A percentile compares a stretch with the other conserved stretches of the same genome.
Conservation (phyloP, 1,139 yeast genomes). For the Suhomyces panamericanus region DNA sequence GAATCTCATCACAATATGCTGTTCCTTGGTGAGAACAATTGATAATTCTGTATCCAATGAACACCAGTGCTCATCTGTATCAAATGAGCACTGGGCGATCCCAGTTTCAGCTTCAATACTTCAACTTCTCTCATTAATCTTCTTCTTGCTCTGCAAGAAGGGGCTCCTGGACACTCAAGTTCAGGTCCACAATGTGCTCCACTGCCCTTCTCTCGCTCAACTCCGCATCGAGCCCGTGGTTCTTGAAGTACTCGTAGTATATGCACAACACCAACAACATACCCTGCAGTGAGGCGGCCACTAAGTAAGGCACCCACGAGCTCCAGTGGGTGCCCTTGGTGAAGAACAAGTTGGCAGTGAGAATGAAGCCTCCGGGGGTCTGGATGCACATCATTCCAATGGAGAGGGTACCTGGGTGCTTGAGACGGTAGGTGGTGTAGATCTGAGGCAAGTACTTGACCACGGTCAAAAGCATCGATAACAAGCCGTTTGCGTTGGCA, state of each 20-base stretch:
- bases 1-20: no score
- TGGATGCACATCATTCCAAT: constrained; percentile 83
- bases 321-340: constrained; percentile 86
- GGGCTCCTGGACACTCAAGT: constrained; percentile 14
- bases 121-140: no score
- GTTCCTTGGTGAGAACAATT: no score
- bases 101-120: no score
- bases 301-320: constrained; percentile 77
- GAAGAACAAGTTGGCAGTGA: constrained; percentile 68
- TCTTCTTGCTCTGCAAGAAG: neutral
- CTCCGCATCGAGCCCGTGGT: constrained; percentile 31
- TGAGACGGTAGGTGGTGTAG: constrained; percentile 62
- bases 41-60: no score
- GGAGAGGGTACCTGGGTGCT: constrained; percentile 80
- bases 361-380: constrained; percentile 85
- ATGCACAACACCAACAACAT: constrained; percentile 51
- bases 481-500: constrained; percentile 64
- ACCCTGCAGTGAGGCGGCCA: constrained; percentile 72
- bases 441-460: constrained; percentile 83
- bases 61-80: no score
- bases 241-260: constrained; percentile 39
- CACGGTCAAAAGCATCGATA: constrained; percentile 62
- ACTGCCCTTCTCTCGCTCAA: constrained; percentile 33
- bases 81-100: no score
- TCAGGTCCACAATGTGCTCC: constrained; percentile 35